Evolutionary conservation across 768 basidiomycete species (phyloP), one percentile per base, ranked within the genome.

Genomic region (Ramaria sp.): DNA sequence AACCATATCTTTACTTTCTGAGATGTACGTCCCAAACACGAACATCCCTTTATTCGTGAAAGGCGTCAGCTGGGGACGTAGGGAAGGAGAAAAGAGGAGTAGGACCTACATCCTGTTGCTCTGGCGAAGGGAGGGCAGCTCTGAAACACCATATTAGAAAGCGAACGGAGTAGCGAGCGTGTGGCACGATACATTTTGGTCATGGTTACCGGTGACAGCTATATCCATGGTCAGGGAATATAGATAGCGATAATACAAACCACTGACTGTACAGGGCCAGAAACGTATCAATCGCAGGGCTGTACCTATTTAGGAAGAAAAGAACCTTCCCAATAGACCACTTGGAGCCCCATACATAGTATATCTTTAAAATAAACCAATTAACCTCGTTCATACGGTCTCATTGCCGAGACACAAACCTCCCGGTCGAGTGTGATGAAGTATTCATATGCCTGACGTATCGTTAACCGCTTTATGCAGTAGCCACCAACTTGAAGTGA

Each of bases 261-360:
- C 27, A 28, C 20, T 38, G 38, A 52, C 51, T 52, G 18, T 41
- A 52, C 20, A 41, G 42, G 16, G 51, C 51, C 22, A 52, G 20
- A 20, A 32, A 24, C 4, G 51, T 52, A 32, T 52, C 51, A 2
- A 42, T 16, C 8, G 43, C 25, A 10, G 51, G 51, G 20, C 51
- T 42, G 43, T 52, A 52, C 32, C 51, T 22, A 18, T 52, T 52
- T 20, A 42, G 18, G 37, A 52, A 43, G 25, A 52, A 52, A 25
- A 52, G 42, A 20, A 52, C 27, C 28, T 52, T 52, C 28, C 51
- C 51, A 41, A 52, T 25, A 15, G 39, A 43, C 51, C 36, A 52
- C 24, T 16, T n/a, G 16, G 51, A 52, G 8, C 38, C 38, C 51
- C 51, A 52, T 13, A 52, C 51, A 13, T 37, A 43, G 22, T n/a